Base-by-base conservation (phyloP, 176 grass and related monocot genomes). In the Bromus sterilis region DNA sequence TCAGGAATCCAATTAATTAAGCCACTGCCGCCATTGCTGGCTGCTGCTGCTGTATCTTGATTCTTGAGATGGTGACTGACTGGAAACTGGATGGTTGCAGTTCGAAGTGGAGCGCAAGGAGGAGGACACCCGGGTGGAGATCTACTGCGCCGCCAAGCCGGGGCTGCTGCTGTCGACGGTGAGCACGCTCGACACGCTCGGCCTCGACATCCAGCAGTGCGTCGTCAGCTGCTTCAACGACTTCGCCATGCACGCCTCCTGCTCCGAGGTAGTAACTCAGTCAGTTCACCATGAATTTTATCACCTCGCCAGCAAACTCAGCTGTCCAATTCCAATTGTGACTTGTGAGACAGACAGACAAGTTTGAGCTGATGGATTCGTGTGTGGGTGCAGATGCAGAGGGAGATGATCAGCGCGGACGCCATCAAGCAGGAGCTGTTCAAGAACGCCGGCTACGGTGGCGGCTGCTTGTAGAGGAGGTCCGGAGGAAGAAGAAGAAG, bases 181-280 rank as follows among this genome's bases (percentile, higher is more conserved):
- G 79, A 91, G 82, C 86, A 98, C 95, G 28, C 90, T 98, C 0
- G 95, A 98, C 39, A 88, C 85, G 15, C 85, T 98, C 24, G 95
- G 95, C 4, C 85, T 98, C 20, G 95, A 98, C 84, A 98, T 98
- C 80, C 92, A 98, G 75, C 95, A 98, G 74, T 94, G 92, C 79
- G 95, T 95, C 53, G 84, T 95, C 69, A 98, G 95, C 80, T 98
- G 95, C 86, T 98, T 98, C 88, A 98, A 87, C 88, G 95, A 98
- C 85, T 98, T 95, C 66, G 92, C 88, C 78, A 95, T 98, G 95
- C 95, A 95, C 78, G 95, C 95, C 15, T 93, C 90, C 74, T 98
- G 95, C 88, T 95, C 92, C 11, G 95, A 95, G 88, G 95, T 97
- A n/a, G n/a, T n/a, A n/a, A n/a, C n/a, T n/a, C n/a, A n/a, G n/a